phyloP scores from a whole-genome alignment of 768 basidiomycete species.

The Holtermannia corniformis region DNA sequence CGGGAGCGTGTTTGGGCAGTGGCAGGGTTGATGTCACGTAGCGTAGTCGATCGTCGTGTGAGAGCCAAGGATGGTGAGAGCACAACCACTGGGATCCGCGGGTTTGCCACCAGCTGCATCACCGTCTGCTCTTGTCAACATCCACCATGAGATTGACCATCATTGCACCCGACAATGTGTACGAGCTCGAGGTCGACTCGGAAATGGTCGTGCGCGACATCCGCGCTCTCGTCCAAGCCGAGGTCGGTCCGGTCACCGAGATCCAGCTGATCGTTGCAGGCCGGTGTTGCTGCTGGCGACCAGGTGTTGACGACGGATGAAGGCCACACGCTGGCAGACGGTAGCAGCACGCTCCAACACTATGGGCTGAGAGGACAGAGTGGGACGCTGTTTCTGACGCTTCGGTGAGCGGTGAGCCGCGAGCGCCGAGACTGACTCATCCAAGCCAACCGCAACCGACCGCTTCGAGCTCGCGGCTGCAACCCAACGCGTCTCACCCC shows the following conservation, averaged over 20 bases:
- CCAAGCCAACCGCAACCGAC: background rate
- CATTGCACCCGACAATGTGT: constrained; percentile 43
- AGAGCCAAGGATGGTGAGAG: no score
- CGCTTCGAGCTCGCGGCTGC: background rate
- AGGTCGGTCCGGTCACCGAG: constrained; percentile 56
- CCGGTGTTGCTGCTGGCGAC: constrained; percentile 16
- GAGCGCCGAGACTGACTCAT: background rate
- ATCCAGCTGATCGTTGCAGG: no score
- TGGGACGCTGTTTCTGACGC: constrained; percentile 29
- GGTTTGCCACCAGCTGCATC: no score
- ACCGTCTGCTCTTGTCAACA: no score
- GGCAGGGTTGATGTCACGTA: no score
- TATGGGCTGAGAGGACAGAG: constrained; percentile 31
- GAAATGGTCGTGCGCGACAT: constrained; percentile 87
- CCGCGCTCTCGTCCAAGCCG: constrained; percentile 86
- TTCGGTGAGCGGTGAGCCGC: constrained; percentile 16
- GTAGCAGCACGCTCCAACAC: constrained; percentile 19
- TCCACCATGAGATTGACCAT: constrained; percentile 40
- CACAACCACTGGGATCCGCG: no score
- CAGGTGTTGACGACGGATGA: constrained; percentile 24
- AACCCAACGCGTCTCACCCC: constrained; percentile 23
- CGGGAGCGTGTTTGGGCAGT: no score
- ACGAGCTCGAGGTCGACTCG: constrained; percentile 69
- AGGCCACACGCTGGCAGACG: constrained; percentile 22
- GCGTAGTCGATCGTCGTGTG: no score